These are phyloP conservation scores for Pichia sp. DNA, from an alignment of 1,139 yeast genomes.

Conservation along the genomic window DNA sequence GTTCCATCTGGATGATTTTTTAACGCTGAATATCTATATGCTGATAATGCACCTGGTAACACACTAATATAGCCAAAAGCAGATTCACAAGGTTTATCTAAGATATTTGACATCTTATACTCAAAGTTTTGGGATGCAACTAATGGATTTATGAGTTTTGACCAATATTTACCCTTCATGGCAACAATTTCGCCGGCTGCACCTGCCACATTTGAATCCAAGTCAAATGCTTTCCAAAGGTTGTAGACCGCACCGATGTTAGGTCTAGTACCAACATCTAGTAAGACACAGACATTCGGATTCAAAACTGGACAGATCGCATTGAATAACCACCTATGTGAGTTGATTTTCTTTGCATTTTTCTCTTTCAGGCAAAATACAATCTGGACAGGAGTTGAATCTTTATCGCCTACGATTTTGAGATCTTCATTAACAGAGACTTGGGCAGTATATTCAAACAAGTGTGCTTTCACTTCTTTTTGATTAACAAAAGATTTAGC, in stretches of 20 bases:
- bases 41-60: conserved; percentile 93
- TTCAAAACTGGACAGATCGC: conserved; percentile 87
- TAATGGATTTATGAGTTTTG: conserved; percentile 76
- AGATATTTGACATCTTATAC: conserved; percentile 90
- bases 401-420: conserved; percentile 65
- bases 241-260: conserved; percentile 81
- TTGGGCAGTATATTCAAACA: conserved; percentile 84
- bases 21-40: conserved; percentile 86
- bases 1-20: conserved; percentile 84
- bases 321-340: conserved; percentile 93
- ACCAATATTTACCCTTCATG: conserved; percentile 84
- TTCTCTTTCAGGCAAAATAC: conserved; percentile 85
- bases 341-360: conserved; percentile 85
- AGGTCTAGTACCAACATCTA: conserved; percentile 93
- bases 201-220: conserved; percentile 94
- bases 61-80: conserved; percentile 91
- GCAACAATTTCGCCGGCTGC: conserved; percentile 97
- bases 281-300: conserved; percentile 78
- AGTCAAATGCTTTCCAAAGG: conserved; percentile 94
- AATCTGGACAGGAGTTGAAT: conserved; percentile 88
- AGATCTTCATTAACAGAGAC: conserved; percentile 60
- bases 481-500: conserved; percentile 92
- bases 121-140: conserved; percentile 97
- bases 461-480: conserved; percentile 83
- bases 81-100: conserved; percentile 93